Percentiles rank a stretch among this genome's conserved stretches.
Evolutionary conservation across 2,329 filamentous ascomycete species (phyloP).

Genomic region (Arthrobotrys entomopaga): DNA sequence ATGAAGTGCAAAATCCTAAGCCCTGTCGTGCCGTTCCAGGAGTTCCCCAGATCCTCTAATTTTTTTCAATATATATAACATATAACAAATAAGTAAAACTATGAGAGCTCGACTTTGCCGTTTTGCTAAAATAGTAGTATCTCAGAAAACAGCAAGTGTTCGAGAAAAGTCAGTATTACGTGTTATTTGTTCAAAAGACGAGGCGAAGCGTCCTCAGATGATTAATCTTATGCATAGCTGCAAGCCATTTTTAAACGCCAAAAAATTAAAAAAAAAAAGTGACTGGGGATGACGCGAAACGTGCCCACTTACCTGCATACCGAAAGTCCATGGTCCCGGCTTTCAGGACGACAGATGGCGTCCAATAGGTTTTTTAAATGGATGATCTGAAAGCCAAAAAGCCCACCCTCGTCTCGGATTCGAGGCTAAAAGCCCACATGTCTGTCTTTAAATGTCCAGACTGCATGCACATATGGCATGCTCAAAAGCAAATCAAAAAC

Average conservation of each 20-base stretch:
- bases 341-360: no score
- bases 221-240: background rate
- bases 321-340: slow-evolving; percentile 5
- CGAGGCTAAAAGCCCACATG: slow-evolving; percentile 11
- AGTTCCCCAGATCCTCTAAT: background rate
- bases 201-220: background rate
- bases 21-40: slow-evolving; percentile 19
- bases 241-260: slow-evolving; percentile 1
- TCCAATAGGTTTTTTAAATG: background rate
- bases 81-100: no score
- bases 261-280: no score
- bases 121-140: no score
- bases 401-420: no score
- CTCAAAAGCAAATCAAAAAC: slow-evolving; percentile 14
- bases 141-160: no score
- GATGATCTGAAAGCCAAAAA: background rate
- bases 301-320: slow-evolving; percentile 53
- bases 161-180: background rate
- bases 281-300: slow-evolving; percentile 48
- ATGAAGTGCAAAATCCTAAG: slow-evolving; percentile 14
- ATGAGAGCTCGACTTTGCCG: no score
- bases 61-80: slow-evolving; percentile 1
- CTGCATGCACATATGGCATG: slow-evolving; percentile 3
- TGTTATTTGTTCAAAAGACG: background rate
- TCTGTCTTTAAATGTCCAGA: background rate